Base-by-base conservation (phyloP, 2,329 filamentous ascomycete genomes). In the Hypoxylon sp. region DNA sequence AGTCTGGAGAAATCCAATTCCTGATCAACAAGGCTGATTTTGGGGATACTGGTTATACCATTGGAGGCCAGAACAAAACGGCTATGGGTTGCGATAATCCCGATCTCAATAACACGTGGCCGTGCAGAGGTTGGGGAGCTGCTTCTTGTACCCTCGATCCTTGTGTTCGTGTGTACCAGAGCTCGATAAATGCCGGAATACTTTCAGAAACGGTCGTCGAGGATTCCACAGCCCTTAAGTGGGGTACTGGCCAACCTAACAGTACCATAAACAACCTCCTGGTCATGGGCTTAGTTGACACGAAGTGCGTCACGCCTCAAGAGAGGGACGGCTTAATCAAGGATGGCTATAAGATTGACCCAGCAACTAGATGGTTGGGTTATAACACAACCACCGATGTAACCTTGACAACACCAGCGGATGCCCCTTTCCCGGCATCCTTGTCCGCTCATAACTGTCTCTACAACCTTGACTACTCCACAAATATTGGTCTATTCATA, bases 91-190 rank as follows among this genome's bases (percentile, higher is more conserved):
- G 37, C 37, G 17, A 42, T 42, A 2, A 7, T 6, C 31, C 8
- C 3, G 30, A 35, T 6, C 25, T 37, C 35, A 27, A 27, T 53
- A 22, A 44, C n/a, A 31, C 48, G 2, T 61, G 57, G 57, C 48
- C 33, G 14, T 61, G 46, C 37, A 42, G 48, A 51, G 30, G 33
- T 20, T 61, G 37, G 22, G 57, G 57, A 3, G 57, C 57, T 14
- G 57, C 57, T 2, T 53, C 57, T 50, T 61, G 44, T 37, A 51
- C 46, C 4, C 20, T 61, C 14, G 46, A 44, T 17, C 57, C 57
- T 10, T 61, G 57, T 31, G 57, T 61, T 14, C 57, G 57, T 4
- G 57, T 61, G 22, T 61, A 61, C n/a, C 51, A 53, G 27, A 48
- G 46, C 17, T 53, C 57, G 2, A 22, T 61, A 17, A n/a, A 61